These are phyloP conservation scores for Phytophthora idaei DNA, from an alignment of 352 stramenopile genomes.

Conservation along the genomic window DNA sequence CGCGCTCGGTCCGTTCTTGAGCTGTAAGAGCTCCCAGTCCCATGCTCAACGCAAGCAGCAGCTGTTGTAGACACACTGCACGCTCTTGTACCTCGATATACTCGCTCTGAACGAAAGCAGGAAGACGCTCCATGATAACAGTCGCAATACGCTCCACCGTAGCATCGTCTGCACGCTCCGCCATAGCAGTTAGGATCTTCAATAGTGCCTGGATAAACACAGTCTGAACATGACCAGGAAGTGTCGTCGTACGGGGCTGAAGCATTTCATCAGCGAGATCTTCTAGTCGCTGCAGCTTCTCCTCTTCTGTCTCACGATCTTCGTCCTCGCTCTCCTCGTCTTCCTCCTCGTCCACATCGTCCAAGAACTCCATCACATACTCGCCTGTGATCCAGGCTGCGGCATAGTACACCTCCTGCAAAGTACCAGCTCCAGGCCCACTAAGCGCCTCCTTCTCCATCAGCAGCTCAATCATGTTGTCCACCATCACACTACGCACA, in stretches of 20 bases:
- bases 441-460: conserved; percentile 86
- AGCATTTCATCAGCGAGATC: conserved; percentile 84
- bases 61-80: conserved; percentile 85
- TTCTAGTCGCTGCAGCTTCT: conserved; percentile 89
- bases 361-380: conserved; percentile 93
- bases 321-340: conserved; percentile 84
- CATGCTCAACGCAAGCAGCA: conserved; percentile 65
- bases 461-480: conserved; percentile 94
- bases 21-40: conserved; percentile 59
- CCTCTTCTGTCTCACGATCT: conserved; percentile 68
- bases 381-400: conserved; percentile 98
- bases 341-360: conserved; percentile 80
- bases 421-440: conserved; percentile 73
- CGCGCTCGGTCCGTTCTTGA: conserved; percentile 68
- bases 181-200: conserved; percentile 86
- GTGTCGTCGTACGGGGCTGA: conserved; percentile 75
- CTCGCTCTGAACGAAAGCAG: conserved; percentile 89
- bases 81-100: conserved; percentile 96
- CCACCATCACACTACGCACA: conserved; percentile 94
- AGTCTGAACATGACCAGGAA: conserved; percentile 90
- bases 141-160: conserved; percentile 87
- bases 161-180: conserved; percentile 71
- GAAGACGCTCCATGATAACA: conserved; percentile 85
- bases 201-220: conserved; percentile 96
- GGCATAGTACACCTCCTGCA: conserved; percentile 95